Conservation (phyloP, 2,329 filamentous ascomycete species). For the Alternaria incomplexa region DNA sequence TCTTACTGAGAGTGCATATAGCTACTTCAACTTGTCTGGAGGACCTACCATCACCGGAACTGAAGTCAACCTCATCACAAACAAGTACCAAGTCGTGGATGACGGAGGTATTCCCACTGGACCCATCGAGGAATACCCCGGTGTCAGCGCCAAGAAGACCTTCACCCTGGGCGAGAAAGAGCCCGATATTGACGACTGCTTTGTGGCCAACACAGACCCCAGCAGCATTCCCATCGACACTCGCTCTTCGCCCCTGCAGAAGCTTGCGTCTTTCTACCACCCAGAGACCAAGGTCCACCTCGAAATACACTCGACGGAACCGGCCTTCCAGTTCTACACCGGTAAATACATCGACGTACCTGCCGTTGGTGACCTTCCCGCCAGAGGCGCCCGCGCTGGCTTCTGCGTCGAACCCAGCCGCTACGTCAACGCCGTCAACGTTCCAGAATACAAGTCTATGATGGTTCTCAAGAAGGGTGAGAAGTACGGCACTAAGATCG, state of each 20-base stretch:
- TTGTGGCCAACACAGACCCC: conserved; percentile 73
- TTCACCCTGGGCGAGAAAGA: conserved; percentile 75
- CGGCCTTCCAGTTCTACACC: conserved; percentile 96
- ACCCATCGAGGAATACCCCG: conserved; percentile 67
- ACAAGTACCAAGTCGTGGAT: conserved; percentile 76
- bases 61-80: conserved; percentile 63
- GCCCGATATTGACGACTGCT: conserved; percentile 89
- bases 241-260: conserved; percentile 64
- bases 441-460: conserved; percentile 78
- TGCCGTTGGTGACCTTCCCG: conserved; percentile 63
- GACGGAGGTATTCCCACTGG: conserved; percentile 75
- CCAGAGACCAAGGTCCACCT: conserved; percentile 77
- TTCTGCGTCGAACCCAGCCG: conserved; percentile 94
- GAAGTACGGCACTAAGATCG: conserved; percentile 78
- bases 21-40: conserved; percentile 72
- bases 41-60: conserved; percentile 67
- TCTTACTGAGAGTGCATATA: conserved; percentile 32
- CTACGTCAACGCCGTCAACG: conserved; percentile 87
- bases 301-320: conserved; percentile 89
- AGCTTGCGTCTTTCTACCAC: conserved; percentile 75
- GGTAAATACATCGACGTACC: conserved; percentile 84
- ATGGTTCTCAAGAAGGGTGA: conserved; percentile 83
- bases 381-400: conserved; percentile 71
- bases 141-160: conserved; percentile 67
- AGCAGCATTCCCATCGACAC: conserved; percentile 59